Base-by-base conservation (phyloP, 225 moss, liverwort and hornwort genomes). In the Physcomitrium patens region DNA sequence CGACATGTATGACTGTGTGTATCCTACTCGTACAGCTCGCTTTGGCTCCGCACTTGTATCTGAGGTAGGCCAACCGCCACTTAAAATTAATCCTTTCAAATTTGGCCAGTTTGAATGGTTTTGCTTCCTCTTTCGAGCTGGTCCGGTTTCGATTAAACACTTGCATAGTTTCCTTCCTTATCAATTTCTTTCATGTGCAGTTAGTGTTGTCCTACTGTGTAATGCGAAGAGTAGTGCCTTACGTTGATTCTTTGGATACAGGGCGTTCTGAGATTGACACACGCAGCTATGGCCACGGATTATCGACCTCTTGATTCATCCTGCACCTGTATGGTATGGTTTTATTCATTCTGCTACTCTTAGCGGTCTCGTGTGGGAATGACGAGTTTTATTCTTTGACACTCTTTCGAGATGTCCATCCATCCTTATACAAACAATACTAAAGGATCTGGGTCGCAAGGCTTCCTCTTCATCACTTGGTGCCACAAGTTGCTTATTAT, bases 1-100 rank as follows among this genome's bases (percentile, higher is more conserved):
- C 20, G 96, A 97, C 82, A 97, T 97, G 94, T 97, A 97, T 76
- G 96, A 97, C 84, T 97, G 91, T 65, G 94, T 97, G 9, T 97
- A 97, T 72, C 96, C 96, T 27, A 97, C 96, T 51, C 88, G 94
- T 53, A 97, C 96, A 72, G 94, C 89, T 24, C 89, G 96, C 44
- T 97, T 97, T 78, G 96, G 96, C 69, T 88, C 96, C 79, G 94
- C 96, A 56, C 92, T 97, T 64, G 88, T 97, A 53, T 65, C 94
- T 63, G 94, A 94, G 93, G 93, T 93, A 84, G 82, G 60, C 66
- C 20, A 58, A 48, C 8, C 64, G 14, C 42, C 28, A 60, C 61
- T 65, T 76, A 3, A 49, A 46, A 37, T 37, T 62, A 19, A 54
- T 52, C 23, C 8, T 63, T 73, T 50, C 5, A 18, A 5, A 61